Percentiles rank a stretch among this genome's conserved stretches.
These are phyloP conservation scores for Chimonanthus salicifolius DNA, from an alignment of 164 flowering plant species.

Conservation along the genomic window DNA sequence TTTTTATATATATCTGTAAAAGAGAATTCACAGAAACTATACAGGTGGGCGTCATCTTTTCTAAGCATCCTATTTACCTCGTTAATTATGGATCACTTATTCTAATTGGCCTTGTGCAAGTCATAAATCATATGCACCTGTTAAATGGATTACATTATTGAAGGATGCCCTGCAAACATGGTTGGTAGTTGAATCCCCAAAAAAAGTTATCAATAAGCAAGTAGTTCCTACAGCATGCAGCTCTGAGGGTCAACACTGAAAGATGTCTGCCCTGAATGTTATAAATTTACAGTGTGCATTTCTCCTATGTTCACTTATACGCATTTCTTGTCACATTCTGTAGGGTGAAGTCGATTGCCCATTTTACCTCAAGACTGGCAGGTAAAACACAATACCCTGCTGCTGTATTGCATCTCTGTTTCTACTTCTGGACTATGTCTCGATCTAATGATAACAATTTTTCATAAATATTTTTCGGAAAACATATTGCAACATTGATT, in stretches of 20 bases:
- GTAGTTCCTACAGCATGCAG: neutral
- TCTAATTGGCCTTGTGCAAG: neutral
- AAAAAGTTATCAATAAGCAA: neutral
- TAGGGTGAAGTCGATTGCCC: constrained; percentile 98
- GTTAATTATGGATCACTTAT: neutral
- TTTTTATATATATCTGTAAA: no score
- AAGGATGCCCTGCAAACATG: neutral
- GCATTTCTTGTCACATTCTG: neutral
- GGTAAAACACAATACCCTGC: constrained; percentile 31
- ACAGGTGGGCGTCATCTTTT: neutral
- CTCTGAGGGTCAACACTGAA: neutral
- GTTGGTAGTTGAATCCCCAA: neutral
- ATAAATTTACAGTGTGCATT: neutral
- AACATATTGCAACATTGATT: no score
- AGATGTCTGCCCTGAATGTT: neutral
- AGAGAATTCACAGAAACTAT: no score
- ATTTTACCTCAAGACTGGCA: constrained; percentile 94
- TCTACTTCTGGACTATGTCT: neutral
- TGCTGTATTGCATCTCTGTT: neutral
- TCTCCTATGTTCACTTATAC: neutral
- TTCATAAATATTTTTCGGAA: neutral
- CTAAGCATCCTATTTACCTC: neutral
- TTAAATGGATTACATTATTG: neutral
- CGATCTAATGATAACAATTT: neutral
- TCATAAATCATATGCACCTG: neutral